Percentiles rank a stretch among this genome's conserved stretches.
Conservation (phyloP, 2,329 filamentous ascomycete genomes). For the Huntiella decipiens region DNA sequence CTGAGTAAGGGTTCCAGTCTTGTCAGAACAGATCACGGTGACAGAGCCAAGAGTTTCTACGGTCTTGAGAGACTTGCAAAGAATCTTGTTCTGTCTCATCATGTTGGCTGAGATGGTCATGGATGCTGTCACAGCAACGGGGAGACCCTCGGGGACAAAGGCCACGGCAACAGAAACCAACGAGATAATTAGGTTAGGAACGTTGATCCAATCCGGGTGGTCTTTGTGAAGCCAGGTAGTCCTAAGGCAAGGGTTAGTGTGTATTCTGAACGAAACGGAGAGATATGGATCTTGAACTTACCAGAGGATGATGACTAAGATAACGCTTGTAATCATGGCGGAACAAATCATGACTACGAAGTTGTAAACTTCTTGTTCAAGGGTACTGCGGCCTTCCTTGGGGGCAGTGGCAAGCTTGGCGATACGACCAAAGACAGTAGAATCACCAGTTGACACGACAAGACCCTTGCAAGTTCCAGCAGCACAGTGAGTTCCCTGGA, state of each 20-base stretch:
- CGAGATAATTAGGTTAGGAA: slow-evolving; percentile 51
- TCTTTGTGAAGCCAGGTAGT: slow-evolving; percentile 81
- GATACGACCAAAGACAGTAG: slow-evolving; percentile 93
- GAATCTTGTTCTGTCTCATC: slow-evolving; percentile 97
- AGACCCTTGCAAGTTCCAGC: slow-evolving; percentile 82
- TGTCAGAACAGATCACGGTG: slow-evolving; percentile 98
- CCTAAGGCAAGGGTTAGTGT: slow-evolving; percentile 29
- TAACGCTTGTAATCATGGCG: slow-evolving; percentile 87
- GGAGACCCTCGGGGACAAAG: slow-evolving; percentile 90
- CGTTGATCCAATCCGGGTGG: slow-evolving; percentile 98
- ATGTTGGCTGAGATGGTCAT: slow-evolving; percentile 88
- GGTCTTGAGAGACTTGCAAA: slow-evolving; percentile 86
- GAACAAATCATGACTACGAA: slow-evolving; percentile 61
- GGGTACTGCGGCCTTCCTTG: slow-evolving; percentile 87
- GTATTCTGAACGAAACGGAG: neutral
- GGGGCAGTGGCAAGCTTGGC: slow-evolving; percentile 97
- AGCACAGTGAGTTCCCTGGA: slow-evolving; percentile 94
- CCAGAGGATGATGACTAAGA: slow-evolving; percentile 90
- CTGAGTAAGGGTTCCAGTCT: slow-evolving; percentile 92
- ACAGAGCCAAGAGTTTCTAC: slow-evolving; percentile 97
- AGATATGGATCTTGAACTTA: slow-evolving; percentile 73
- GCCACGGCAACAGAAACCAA: slow-evolving; percentile 84
- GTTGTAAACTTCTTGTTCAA: slow-evolving; percentile 97
- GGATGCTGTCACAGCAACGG: slow-evolving; percentile 95
- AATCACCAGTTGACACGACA: slow-evolving; percentile 74